phyloP scores from a whole-genome alignment of 2,329 filamentous ascomycete genomes.

The Exophiala sp. region DNA sequence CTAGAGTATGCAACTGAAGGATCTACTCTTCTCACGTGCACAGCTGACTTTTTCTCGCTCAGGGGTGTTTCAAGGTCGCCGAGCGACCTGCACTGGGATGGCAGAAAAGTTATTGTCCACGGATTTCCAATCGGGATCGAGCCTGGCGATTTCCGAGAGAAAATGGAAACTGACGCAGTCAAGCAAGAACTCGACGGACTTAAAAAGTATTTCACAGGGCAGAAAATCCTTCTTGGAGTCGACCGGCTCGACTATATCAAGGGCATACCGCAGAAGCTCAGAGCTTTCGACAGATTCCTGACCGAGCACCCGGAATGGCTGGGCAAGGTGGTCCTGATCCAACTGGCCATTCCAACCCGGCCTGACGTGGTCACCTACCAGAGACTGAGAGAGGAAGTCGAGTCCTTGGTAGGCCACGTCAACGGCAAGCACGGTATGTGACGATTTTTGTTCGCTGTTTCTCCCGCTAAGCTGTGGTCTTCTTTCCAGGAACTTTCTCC shows the following conservation, averaged over 20 bases:
- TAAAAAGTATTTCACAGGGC: constrained; percentile 77
- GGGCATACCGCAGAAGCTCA: constrained; percentile 88
- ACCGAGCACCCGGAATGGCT: constrained; percentile 92
- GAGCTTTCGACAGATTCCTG: constrained; percentile 86
- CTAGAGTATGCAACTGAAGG: constrained; percentile 50
- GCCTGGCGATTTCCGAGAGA: constrained; percentile 86
- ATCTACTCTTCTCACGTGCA: background rate
- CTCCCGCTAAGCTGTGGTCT: background rate
- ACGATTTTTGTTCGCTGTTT: background rate
- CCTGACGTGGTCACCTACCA: constrained; percentile 94
- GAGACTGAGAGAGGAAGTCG: constrained; percentile 83
- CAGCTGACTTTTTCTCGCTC: background rate
- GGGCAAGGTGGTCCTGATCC: constrained; percentile 86
- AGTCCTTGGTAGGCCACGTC: constrained; percentile 88
- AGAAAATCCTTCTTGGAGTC: constrained; percentile 89
- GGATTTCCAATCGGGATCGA: constrained; percentile 96
- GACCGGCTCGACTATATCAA: constrained; percentile 97
- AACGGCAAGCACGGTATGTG: constrained; percentile 75
- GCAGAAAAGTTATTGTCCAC: constrained; percentile 76
- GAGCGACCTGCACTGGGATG: constrained; percentile 81
- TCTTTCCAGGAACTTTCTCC: constrained; percentile 62
- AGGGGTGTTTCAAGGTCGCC: constrained; percentile 40
- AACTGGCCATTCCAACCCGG: constrained; percentile 81
- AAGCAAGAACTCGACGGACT: constrained; percentile 75
- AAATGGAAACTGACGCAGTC: constrained; percentile 70